These are phyloP conservation scores for Candida pseudofarinosa DNA, from an alignment of 805 yeast species.

Conservation along the genomic window DNA sequence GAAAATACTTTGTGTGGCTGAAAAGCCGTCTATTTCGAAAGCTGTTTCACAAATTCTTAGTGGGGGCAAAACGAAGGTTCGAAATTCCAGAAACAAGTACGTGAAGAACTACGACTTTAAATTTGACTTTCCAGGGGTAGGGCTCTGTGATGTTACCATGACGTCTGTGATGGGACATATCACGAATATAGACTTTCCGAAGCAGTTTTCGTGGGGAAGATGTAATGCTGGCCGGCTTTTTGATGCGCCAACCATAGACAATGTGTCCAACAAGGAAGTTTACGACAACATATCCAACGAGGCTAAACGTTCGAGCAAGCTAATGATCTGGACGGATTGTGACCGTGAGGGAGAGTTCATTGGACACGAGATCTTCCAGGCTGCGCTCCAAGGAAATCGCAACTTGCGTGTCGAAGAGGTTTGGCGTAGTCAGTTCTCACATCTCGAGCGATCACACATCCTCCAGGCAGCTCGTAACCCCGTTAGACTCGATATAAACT, in stretches of 20 bases:
- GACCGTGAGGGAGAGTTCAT: slow-evolving; percentile 95
- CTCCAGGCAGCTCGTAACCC: slow-evolving; percentile 72
- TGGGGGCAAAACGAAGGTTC: slow-evolving; percentile 56
- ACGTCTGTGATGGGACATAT: slow-evolving; percentile 92
- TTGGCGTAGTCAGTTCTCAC: slow-evolving; percentile 82
- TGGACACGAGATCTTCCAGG: slow-evolving; percentile 74
- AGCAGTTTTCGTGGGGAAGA: slow-evolving; percentile 60
- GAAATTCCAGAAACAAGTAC: slow-evolving; percentile 54
- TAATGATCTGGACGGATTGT: slow-evolving; percentile 98
- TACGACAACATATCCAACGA: slow-evolving; percentile 66
- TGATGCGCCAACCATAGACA: slow-evolving; percentile 59
- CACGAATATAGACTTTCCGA: slow-evolving; percentile 59
- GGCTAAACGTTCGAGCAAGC: slow-evolving; percentile 52
- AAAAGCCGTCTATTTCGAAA: slow-evolving; percentile 91
- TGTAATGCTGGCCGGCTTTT: slow-evolving; percentile 64
- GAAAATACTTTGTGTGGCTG: slow-evolving; percentile 92
- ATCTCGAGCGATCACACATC: slow-evolving; percentile 74
- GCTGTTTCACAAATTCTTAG: slow-evolving; percentile 72
- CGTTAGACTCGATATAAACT: slow-evolving; percentile 53
- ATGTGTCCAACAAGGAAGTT: slow-evolving; percentile 40
- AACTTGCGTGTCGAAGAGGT: slow-evolving; percentile 41
- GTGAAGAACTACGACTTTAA: slow-evolving; percentile 77
- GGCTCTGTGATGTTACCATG: slow-evolving; percentile 77
- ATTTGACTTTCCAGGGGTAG: slow-evolving; percentile 58
- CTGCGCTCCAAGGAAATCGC: slow-evolving; percentile 54